Evolutionary conservation across 768 basidiomycete genomes (phyloP), one percentile per base, ranked within the genome.

Genomic region (Mycena floridula): DNA sequence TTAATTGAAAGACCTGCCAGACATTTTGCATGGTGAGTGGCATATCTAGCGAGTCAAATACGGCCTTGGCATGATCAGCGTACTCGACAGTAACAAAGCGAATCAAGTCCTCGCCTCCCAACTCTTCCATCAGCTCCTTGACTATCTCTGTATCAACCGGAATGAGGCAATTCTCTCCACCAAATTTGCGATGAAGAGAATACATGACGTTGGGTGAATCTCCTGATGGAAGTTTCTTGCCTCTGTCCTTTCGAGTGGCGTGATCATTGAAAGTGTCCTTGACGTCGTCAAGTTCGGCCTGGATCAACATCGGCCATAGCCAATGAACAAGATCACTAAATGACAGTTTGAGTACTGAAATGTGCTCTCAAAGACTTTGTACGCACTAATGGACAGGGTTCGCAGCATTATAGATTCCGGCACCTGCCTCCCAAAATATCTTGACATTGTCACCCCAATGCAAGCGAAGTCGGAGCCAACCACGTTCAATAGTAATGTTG

Each of bases 381-480:
- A 32, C 44, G 24, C 43, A 56, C 57, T 49, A 47, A 13, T 59
- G 57, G 6, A 40, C 9, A 3, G 32, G 28, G 42, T 58, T 37
- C 6, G 40, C 35, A 23, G 57, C 39, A 48, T 58, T 51, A 39
- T 59, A 63, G 2, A 57, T 40, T 9, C 46, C 48, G 1, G 21
- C 7, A 1, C 57, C 56, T 16, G 45, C 51, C 21, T 52, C 46
- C 42, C 51, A 63, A 18, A 55, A 55, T 1, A 54, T 25, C 24
- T 49, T 46, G 5, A 59, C 55, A 44, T 57, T 65, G 24, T 63
- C 62, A 18, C 60, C 62, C 48, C 52, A 63, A 13, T 65, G 43
- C 4, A 58, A 25, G 3, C 56, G 40, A 1, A 67, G 44, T 4
- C 26, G 46, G 9, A 55, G 49, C 65, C 65, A 67, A 2, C 54